These are phyloP conservation scores for Tetrahymena elliotti DNA, from an alignment of 73 alveolate genomes.

Conservation along the genomic window DNA sequence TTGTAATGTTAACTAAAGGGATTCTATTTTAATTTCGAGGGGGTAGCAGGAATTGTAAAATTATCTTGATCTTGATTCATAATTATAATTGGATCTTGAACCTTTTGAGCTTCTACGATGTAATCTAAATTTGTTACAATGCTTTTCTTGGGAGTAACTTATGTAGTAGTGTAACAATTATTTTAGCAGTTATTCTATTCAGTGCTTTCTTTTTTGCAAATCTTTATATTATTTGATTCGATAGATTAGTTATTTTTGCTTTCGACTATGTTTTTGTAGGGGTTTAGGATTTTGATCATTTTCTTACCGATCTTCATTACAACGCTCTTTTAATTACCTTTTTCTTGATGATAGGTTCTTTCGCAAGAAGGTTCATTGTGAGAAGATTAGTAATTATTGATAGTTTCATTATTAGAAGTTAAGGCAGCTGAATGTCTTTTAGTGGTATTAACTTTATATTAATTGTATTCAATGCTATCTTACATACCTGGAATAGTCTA, in stretches of 20 bases:
- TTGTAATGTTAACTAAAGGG: neutral
- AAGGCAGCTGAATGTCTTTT: neutral
- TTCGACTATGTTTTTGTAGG: neutral
- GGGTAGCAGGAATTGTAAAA: neutral
- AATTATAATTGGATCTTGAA: neutral
- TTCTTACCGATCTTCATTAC: neutral
- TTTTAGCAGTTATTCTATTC: neutral
- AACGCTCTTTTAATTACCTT: neutral
- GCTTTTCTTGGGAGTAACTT: neutral
- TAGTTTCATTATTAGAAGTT: neutral
- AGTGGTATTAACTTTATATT: neutral
- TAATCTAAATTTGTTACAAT: neutral
- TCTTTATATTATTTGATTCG: neutral
- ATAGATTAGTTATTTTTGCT: neutral
- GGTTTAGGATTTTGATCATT: neutral
- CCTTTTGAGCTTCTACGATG: neutral
- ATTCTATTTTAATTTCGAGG: neutral
- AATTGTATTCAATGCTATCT: neutral
- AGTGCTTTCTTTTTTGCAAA: neutral
- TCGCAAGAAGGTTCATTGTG: neutral
- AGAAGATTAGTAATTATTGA: neutral
- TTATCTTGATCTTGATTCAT: neutral
- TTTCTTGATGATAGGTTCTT: neutral
- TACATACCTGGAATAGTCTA: neutral
- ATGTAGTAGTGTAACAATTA: neutral